Conservation (phyloP, 73 alveolate species). For the Paramecium caudatum region DNA sequence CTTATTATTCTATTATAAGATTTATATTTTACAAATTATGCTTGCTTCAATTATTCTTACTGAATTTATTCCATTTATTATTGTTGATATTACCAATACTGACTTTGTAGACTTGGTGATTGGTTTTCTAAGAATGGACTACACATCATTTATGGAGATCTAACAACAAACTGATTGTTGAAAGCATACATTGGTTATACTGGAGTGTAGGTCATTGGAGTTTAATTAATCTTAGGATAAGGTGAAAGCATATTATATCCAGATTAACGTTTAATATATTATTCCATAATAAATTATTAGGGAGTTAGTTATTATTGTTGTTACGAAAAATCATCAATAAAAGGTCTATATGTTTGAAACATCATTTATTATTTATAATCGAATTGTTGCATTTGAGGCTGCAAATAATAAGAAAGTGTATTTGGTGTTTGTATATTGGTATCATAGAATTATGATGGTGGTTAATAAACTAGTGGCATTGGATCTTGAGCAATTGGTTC, state of each 20-base stretch:
- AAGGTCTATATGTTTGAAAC: not conserved
- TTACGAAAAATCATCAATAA: not conserved
- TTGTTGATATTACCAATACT: not conserved
- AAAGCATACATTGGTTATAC: not conserved
- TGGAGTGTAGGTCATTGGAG: conserved; percentile 63
- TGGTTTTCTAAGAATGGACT: not conserved
- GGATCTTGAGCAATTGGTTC: too few species aligned
- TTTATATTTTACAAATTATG: not conserved
- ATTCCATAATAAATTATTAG: conserved; percentile 17
- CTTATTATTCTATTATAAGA: not conserved
- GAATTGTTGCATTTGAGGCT: not conserved
- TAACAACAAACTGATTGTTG: not conserved
- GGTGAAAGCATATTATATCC: not conserved
- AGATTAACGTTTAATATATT: not conserved
- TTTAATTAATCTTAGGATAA: not conserved
- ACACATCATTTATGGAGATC: conserved; percentile 4
- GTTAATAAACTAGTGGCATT: not conserved
- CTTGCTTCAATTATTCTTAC: not conserved
- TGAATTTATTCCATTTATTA: not conserved
- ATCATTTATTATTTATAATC: not conserved
- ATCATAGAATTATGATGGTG: not conserved
- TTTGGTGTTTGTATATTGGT: not conserved
- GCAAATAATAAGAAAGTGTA: not conserved
- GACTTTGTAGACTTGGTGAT: not conserved
- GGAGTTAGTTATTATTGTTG: not conserved